These are phyloP conservation scores for Ichthyophthirius multifiliis DNA, from an alignment of 169 alveolate genomes.

Conservation along the genomic window DNA sequence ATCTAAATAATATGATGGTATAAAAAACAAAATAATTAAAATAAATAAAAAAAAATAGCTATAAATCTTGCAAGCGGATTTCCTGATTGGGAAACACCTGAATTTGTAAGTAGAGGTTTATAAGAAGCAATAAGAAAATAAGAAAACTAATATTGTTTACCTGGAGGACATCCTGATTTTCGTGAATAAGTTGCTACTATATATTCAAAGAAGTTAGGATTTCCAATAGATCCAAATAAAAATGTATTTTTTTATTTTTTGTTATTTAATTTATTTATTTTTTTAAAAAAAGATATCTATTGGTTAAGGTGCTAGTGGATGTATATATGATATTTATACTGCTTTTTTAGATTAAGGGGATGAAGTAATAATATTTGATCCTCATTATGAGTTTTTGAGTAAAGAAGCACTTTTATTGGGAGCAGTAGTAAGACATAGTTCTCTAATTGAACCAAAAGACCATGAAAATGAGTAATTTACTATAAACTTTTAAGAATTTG, in stretches of 20 bases:
- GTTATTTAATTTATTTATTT: background rate
- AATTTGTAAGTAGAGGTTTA: constrained; percentile 30
- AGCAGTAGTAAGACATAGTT: background rate
- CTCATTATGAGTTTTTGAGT: constrained; percentile 18
- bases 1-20: background rate
- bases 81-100: constrained; percentile 54
- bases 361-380: constrained; percentile 47
- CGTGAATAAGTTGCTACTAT: constrained; percentile 29
- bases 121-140: constrained; percentile 32
- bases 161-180: constrained; percentile 49
- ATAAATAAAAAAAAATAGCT: background rate
- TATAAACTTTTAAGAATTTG: background rate
- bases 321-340: constrained; percentile 12
- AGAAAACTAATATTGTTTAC: constrained; percentile 46
- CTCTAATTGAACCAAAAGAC: background rate
- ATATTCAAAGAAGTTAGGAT: constrained; percentile 16
- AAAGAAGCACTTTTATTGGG: background rate
- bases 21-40: background rate
- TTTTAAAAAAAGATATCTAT: background rate
- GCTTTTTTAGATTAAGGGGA: constrained; percentile 35
- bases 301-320: constrained; percentile 50
- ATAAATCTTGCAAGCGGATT: constrained; percentile 52
- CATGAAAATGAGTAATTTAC: background rate
- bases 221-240: constrained; percentile 35
- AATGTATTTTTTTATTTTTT: constrained; percentile 6